phyloP scores from a whole-genome alignment of 352 stramenopile species.

The Globisporangium uncinulatum region DNA sequence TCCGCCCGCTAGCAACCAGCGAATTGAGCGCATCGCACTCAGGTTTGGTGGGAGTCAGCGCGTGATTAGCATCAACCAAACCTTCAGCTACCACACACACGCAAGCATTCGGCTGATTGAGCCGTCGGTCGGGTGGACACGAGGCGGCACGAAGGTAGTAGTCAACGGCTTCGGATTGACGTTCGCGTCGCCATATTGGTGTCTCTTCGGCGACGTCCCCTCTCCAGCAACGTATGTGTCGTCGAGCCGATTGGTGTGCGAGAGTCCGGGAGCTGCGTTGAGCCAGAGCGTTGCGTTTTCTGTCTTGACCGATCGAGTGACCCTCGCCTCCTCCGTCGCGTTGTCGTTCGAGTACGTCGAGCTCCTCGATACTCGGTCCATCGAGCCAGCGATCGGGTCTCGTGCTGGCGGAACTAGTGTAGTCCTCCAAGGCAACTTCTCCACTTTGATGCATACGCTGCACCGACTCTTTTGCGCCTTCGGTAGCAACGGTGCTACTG shows the following conservation, averaged over 20 bases:
- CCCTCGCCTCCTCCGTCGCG: slow-evolving; percentile 10
- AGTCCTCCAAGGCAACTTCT: slow-evolving; percentile 25
- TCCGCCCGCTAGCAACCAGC: background rate
- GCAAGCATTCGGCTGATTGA: slow-evolving; percentile 20
- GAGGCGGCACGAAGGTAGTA: slow-evolving; percentile 21
- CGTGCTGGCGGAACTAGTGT: slow-evolving; percentile 26
- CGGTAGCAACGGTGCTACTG: slow-evolving; percentile 10
- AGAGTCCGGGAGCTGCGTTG: slow-evolving; percentile 16
- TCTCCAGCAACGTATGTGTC: slow-evolving; percentile 25
- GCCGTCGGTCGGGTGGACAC: slow-evolving; percentile 28
- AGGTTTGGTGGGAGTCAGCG: slow-evolving; percentile 7
- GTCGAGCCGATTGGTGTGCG: slow-evolving; percentile 18
- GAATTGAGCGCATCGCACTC: slow-evolving; percentile 5
- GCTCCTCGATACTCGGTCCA: slow-evolving; percentile 8
- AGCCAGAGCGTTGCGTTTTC: slow-evolving; percentile 10
- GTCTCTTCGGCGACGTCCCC: slow-evolving; percentile 25
- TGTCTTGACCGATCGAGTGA: slow-evolving; percentile 10
- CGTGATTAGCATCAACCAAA: slow-evolving; percentile 2
- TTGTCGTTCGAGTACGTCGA: slow-evolving; percentile 23
- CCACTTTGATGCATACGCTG: background rate
- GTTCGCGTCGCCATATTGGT: slow-evolving; percentile 19
- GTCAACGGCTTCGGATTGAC: slow-evolving; percentile 23
- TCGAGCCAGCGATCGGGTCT: slow-evolving; percentile 20
- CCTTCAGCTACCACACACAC: slow-evolving; percentile 12
- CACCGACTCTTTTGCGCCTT: slow-evolving; percentile 29